phyloP scores from a whole-genome alignment of 352 stramenopile species.

The Pythium vanterpoolii region DNA sequence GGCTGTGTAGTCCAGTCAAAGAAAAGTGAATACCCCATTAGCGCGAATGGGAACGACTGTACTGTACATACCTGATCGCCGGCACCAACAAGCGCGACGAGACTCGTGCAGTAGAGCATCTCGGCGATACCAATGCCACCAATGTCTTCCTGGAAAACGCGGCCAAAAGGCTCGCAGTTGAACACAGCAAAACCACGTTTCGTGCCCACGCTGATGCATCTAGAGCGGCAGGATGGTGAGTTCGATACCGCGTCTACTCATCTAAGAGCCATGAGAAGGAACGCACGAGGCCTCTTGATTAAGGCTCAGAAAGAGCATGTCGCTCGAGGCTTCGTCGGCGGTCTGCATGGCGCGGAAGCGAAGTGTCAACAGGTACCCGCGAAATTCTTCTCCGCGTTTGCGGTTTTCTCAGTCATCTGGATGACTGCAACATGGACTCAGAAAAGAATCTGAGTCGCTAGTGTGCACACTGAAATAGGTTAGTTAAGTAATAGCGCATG shows the following conservation, averaged over 20 bases:
- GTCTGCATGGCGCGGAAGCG: constrained; percentile 32
- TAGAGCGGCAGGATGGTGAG: constrained; percentile 23
- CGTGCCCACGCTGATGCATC: constrained; percentile 89
- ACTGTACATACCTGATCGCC: constrained; percentile 90
- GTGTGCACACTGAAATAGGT: not conserved
- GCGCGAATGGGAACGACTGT: not conserved
- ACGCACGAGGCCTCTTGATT: constrained; percentile 90
- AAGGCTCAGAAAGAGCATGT: constrained; percentile 89
- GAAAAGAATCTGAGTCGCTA: constrained; percentile 1
- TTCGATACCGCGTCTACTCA: not conserved
- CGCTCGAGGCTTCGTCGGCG: constrained; percentile 37
- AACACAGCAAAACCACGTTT: constrained; percentile 87
- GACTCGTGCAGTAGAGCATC: constrained; percentile 92
- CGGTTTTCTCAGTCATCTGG: not conserved
- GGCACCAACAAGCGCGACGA: constrained; percentile 89
- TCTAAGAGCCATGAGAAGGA: not conserved
- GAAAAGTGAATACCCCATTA: not conserved
- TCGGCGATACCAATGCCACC: constrained; percentile 89
- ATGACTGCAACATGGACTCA: constrained; percentile 2
- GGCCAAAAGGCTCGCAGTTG: constrained; percentile 90
- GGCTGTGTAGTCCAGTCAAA: constrained; percentile 33
- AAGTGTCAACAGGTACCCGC: too few species aligned
- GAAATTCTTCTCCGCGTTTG: not conserved
- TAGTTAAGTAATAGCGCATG: not conserved
- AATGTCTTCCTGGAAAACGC: constrained; percentile 84